Percentiles rank a stretch among this genome's conserved stretches.
phyloP scores from a whole-genome alignment of 208 protist genomes.

The Jaenimonas drosophilae region DNA sequence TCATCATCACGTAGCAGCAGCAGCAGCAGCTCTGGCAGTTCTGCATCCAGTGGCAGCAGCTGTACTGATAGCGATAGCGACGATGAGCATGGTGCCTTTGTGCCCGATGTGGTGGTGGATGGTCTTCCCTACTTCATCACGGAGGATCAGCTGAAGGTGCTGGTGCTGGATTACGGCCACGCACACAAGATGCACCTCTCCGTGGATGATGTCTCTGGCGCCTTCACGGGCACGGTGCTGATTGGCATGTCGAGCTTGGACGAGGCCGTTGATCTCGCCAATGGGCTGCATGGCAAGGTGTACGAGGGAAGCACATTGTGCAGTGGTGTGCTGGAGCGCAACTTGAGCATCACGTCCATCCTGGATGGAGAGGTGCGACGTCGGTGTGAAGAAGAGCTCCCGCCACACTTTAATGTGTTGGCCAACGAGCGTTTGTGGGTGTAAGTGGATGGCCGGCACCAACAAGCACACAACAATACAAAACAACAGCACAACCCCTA shows the following conservation, averaged over 20 bases:
- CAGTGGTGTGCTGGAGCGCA: conserved; percentile 58
- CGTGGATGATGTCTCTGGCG: conserved; percentile 59
- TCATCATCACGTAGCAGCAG: background rate
- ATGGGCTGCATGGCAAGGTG: conserved; percentile 38
- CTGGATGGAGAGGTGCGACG: conserved; percentile 34
- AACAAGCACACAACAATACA: background rate
- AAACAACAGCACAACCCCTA: background rate
- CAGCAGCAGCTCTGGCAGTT: conserved; percentile 7
- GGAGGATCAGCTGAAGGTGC: conserved; percentile 61
- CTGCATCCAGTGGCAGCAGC: conserved; percentile 5
- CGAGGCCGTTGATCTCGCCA: conserved; percentile 46
- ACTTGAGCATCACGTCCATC: conserved; percentile 58
- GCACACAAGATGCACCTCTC: conserved; percentile 44
- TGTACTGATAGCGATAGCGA: conserved; percentile 6
- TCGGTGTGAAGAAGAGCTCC: conserved; percentile 8
- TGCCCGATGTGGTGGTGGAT: conserved; percentile 73
- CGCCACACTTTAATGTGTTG: conserved; percentile 19
- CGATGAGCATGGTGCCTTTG: conserved; percentile 23
- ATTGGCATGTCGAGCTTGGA: conserved; percentile 62
- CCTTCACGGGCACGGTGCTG: conserved; percentile 69
- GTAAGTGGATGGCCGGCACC: conserved; percentile 9
- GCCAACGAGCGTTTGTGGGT: conserved; percentile 70
- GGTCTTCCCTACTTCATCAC: conserved; percentile 77
- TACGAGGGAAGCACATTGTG: conserved; percentile 30
- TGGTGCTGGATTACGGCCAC: conserved; percentile 56